These are phyloP conservation scores for Fusarium gaditjirri DNA, from an alignment of 2,329 filamentous ascomycete species.

Conservation along the genomic window DNA sequence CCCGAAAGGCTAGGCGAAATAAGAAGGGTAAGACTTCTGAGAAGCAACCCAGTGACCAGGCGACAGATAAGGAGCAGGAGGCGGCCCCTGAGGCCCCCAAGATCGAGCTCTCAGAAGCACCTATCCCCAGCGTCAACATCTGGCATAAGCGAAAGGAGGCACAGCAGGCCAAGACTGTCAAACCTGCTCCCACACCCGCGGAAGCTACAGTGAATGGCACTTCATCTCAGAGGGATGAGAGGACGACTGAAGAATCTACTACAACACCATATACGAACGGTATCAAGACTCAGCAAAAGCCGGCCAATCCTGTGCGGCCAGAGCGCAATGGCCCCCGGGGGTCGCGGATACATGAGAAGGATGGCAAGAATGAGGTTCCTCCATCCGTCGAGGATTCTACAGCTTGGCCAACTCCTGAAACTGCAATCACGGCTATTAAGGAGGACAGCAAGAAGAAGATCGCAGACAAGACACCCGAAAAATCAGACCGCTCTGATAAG, in stretches of 20 bases:
- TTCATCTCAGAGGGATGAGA: conserved; percentile 51
- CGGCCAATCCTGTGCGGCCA: conserved; percentile 53
- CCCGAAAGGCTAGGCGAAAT: conserved; percentile 61
- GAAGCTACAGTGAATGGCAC: conserved; percentile 53
- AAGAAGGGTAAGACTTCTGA: conserved; percentile 68
- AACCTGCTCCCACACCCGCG: conserved; percentile 45
- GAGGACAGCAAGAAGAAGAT: conserved; percentile 78
- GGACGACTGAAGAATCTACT: conserved; percentile 52
- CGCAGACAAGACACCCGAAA: conserved; percentile 71
- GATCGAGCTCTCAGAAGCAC: conserved; percentile 79
- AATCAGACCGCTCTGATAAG: conserved; percentile 68
- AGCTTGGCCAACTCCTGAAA: conserved; percentile 92
- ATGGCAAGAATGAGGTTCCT: conserved; percentile 50
- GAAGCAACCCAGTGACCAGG: conserved; percentile 60
- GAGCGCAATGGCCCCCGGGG: conserved; percentile 60
- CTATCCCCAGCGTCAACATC: conserved; percentile 84
- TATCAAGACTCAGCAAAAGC: conserved; percentile 56
- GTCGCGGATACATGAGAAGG: conserved; percentile 57
- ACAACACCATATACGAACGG: conserved; percentile 48
- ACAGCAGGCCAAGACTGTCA: conserved; percentile 62
- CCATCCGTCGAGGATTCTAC: conserved; percentile 80
- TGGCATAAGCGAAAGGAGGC: conserved; percentile 85
- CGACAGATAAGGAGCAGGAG: conserved; percentile 66
- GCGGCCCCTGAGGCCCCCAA: conserved; percentile 60
- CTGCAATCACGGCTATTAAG: conserved; percentile 68